Evolutionary conservation across 1,139 yeast species (phyloP).

Genomic region (Spencermartinsiella ligniputridi): DNA sequence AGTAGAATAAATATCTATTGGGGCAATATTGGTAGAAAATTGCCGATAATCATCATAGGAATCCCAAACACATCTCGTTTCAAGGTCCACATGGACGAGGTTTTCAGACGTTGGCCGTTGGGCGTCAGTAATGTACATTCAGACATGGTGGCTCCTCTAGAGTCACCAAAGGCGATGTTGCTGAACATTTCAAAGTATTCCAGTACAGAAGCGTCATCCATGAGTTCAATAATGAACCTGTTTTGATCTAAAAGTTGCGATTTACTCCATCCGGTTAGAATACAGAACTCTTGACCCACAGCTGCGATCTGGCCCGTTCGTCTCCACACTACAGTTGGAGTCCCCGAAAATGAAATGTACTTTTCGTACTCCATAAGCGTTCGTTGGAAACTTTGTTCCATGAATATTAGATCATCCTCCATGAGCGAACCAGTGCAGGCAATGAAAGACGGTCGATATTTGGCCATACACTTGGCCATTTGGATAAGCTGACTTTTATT

Average conservation of each 20-base stretch:
- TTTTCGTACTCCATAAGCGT: constrained; percentile 85
- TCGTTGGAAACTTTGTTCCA: constrained; percentile 95
- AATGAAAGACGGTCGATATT: constrained; percentile 84
- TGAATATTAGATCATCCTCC: constrained; percentile 86
- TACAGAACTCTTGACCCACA: constrained; percentile 87
- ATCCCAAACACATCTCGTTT: constrained; percentile 86
- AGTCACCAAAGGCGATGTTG: constrained; percentile 86
- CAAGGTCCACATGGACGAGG: constrained; percentile 86
- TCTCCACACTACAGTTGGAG: constrained; percentile 95
- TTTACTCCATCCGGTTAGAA: constrained; percentile 83
- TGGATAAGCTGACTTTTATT: constrained; percentile 64
- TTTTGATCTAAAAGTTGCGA: constrained; percentile 49
- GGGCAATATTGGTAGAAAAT: constrained; percentile 59
- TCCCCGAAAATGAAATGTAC: constrained; percentile 77
- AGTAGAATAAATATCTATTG: no score
- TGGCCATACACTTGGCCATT: constrained; percentile 86
- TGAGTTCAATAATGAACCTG: constrained; percentile 72
- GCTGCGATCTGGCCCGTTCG: constrained; percentile 94
- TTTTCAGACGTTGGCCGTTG: constrained; percentile 44
- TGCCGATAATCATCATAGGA: constrained; percentile 95
- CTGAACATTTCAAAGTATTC: constrained; percentile 85
- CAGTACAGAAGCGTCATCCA: constrained; percentile 82
- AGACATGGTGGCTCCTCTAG: constrained; percentile 76
- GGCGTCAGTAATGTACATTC: constrained; percentile 74
- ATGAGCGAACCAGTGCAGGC: constrained; percentile 87